Percentiles rank a stretch among this genome's conserved stretches.
Evolutionary conservation across 192 early-diverging fungal genomes (phyloP).

Genomic region (Coemansia aciculifera): DNA sequence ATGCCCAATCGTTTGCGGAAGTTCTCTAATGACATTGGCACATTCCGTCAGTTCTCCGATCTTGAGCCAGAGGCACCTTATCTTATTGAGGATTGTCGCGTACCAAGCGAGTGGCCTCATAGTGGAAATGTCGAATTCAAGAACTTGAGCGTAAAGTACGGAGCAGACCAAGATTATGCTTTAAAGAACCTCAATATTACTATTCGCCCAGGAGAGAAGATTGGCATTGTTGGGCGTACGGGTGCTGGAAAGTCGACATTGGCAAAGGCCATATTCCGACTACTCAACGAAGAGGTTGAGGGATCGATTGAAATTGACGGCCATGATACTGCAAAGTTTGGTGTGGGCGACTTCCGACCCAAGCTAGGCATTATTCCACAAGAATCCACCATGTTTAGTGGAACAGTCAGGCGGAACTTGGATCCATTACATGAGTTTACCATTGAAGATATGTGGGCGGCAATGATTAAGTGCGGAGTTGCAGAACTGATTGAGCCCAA

Average conservation of each 20-base stretch:
- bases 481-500: not conserved
- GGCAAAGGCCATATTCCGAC: constrained; percentile 66
- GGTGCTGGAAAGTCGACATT: constrained; percentile 72
- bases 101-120: constrained; percentile 61
- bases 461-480: constrained; percentile 34
- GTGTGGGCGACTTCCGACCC: constrained; percentile 46
- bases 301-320: constrained; percentile 73
- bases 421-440: constrained; percentile 58
- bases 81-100: constrained; percentile 23
- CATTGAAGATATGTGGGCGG: constrained; percentile 64
- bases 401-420: constrained; percentile 64
- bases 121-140: constrained; percentile 61
- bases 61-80: constrained; percentile 52
- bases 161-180: constrained; percentile 54
- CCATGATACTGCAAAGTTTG: constrained; percentile 65
- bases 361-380: constrained; percentile 64
- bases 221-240: constrained; percentile 73
- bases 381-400: constrained; percentile 64
- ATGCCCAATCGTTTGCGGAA: not conserved
- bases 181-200: constrained; percentile 61
- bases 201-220: constrained; percentile 62
- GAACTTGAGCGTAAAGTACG: constrained; percentile 62
- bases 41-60: constrained; percentile 17
- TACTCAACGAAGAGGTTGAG: constrained; percentile 47
- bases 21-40: not conserved